Base-by-base conservation (phyloP, 164 flowering plant species). In the Vitis cinerea region DNA sequence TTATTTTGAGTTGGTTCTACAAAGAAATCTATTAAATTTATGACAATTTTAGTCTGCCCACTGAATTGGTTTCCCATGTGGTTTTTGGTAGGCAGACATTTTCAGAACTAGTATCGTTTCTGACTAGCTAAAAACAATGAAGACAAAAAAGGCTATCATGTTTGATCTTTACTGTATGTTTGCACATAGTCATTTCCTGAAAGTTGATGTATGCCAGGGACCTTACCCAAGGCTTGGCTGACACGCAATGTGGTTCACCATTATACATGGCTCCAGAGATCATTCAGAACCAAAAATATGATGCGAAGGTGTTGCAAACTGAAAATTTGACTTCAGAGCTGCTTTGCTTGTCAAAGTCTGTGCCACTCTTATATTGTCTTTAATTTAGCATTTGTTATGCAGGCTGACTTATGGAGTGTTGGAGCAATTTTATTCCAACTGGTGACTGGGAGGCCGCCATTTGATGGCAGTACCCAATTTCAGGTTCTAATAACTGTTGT, bases 341-440 rank as follows among this genome's bases (percentile, higher is more conserved):
- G 16, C 37, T 16, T 16, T 55, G 23, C 12, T 62, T 51, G 15
- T 64, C 8, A 14, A 7, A 15, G 9, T 30, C 10, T 72, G 37
- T 59, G 9, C 57, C 51, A 4, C 14, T 72, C 37, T 64, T 27
- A 15, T 68, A 0, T 31, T 13, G 23, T 68, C 50, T 53, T 54
- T 52, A 27, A 59, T 56, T 50, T 65, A 1, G 10, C 67, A 5
- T 50, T 50, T 65, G 8, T 10, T 58, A 8, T 58, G 75, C 81
- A 87, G 91, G 91, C 91, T 71, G 91, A 87, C 74, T 79, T 87
- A 58, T 87, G 91, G 91, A 87, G 91, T 79, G 89, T 85, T 17
- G 91, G 91, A 58, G 88, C 86, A 64, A 83, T 87, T 54, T 72
- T 85, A 55, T 87, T 76, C 66, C 89, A 87, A 74, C 79, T 87